Conservation (phyloP, 257 asterid species). For the Anisodus acutangulus region DNA sequence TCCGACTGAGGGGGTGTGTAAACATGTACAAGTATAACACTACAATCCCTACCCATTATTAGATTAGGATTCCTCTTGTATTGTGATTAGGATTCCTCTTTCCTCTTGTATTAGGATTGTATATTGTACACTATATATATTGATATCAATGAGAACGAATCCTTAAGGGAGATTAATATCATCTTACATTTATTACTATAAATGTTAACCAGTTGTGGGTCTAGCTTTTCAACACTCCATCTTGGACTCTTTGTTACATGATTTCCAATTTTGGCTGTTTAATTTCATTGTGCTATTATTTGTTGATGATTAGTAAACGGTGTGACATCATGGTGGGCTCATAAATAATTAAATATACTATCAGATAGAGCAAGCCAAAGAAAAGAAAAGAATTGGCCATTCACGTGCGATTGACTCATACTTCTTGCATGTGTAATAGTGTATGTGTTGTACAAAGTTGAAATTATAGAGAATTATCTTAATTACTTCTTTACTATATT, state of each 20-base stretch:
- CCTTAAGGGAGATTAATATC: no score
- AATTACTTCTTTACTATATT: no score
- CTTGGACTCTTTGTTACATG: background rate
- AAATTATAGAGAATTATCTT: background rate
- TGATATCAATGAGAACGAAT: no score
- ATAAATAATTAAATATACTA: background rate
- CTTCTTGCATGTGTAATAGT: background rate
- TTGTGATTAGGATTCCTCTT: no score
- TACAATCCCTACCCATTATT: no score
- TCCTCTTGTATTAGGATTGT: no score
- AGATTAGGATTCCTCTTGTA: no score
- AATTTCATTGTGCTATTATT: background rate
- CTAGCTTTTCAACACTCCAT: background rate
- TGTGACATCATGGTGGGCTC: background rate
- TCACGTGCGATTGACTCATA: conserved; percentile 14
- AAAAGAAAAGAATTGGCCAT: background rate
- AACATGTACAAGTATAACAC: no score
- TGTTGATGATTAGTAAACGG: background rate
- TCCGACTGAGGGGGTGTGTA: no score
- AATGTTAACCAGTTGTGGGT: background rate
- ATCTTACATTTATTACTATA: no score
- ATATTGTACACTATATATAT: no score
- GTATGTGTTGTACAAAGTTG: background rate
- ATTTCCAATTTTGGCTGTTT: background rate
- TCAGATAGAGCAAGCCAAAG: background rate